A percentile compares a stretch with the other conserved stretches of the same genome.
Conservation (phyloP, 306 rosid species). For the Potentilla sterilis region DNA sequence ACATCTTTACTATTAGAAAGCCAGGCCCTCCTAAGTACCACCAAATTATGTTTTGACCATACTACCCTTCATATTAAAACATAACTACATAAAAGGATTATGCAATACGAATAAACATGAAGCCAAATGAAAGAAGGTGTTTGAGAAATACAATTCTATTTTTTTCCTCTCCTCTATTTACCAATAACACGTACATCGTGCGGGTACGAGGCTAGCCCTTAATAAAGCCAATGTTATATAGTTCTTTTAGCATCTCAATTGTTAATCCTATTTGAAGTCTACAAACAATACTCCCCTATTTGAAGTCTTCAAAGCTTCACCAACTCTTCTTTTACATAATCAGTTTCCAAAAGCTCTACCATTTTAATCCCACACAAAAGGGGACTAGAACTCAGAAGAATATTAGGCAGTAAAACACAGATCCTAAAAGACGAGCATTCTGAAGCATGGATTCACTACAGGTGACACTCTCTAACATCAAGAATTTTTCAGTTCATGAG, state of each 20-base stretch:
- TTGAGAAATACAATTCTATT: too few species aligned
- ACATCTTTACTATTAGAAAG: background rate
- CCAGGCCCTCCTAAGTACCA: too few species aligned
- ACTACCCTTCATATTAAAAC: too few species aligned
- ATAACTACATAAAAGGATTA: too few species aligned
- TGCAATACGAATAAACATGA: too few species aligned
- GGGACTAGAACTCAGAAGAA: background rate
- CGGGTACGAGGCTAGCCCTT: background rate
- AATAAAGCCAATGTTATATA: background rate
- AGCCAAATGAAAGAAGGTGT: too few species aligned
- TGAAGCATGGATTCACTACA: too few species aligned
- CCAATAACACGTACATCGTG: too few species aligned
- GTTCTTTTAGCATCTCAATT: background rate
- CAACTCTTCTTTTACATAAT: too few species aligned
- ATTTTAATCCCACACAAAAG: background rate
- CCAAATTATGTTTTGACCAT: too few species aligned
- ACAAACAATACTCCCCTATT: too few species aligned
- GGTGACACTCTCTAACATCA: background rate
- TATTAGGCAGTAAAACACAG: background rate
- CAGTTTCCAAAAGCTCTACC: background rate
- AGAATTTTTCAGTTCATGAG: background rate
- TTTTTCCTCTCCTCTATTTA: too few species aligned
- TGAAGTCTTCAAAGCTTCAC: background rate
- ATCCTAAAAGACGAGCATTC: background rate
- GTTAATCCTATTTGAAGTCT: background rate